Evolutionary conservation across 495 filamentous ascomycete genomes (phyloP).

Genomic region (Penicillium desertorum): DNA sequence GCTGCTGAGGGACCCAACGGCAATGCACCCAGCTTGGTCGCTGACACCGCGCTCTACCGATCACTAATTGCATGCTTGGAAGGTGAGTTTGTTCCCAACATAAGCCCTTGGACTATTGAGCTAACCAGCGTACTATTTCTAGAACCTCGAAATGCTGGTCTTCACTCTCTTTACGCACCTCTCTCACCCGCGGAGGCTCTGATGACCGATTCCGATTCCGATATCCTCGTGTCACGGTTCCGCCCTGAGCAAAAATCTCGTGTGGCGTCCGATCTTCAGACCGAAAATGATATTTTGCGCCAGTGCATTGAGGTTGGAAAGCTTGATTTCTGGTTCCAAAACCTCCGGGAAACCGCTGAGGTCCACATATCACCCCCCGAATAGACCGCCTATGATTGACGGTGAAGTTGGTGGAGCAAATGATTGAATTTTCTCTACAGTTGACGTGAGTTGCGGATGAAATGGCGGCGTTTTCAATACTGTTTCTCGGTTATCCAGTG

Average conservation of each 20-base stretch:
- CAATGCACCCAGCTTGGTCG: slow-evolving; percentile 24
- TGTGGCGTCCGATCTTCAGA: slow-evolving; percentile 51
- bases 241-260: slow-evolving; percentile 48
- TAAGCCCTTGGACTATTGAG: background rate
- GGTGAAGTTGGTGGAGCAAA: background rate
- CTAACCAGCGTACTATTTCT: slow-evolving; percentile 8
- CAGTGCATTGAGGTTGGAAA: slow-evolving; percentile 57
- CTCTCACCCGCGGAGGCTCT: slow-evolving; percentile 51
- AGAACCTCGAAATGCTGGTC: slow-evolving; percentile 21
- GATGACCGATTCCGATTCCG: slow-evolving; percentile 49
- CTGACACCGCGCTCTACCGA: slow-evolving; percentile 34
- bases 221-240: slow-evolving; percentile 56
- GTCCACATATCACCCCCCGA: slow-evolving; percentile 5
- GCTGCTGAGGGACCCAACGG: slow-evolving; percentile 31
- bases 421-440: slow-evolving; percentile 1
- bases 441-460: slow-evolving; percentile 1
- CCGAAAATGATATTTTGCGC: slow-evolving; percentile 53
- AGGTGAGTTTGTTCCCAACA: slow-evolving; percentile 26
- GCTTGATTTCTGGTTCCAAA: slow-evolving; percentile 60
- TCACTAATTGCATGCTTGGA: slow-evolving; percentile 34
- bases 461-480: slow-evolving; percentile 6
- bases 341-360: slow-evolving; percentile 38
- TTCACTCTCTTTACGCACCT: slow-evolving; percentile 38
- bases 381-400: background rate
- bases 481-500: background rate